phyloP scores from a whole-genome alignment of 345 rosid species.

The Eucalyptus fibrosa region DNA sequence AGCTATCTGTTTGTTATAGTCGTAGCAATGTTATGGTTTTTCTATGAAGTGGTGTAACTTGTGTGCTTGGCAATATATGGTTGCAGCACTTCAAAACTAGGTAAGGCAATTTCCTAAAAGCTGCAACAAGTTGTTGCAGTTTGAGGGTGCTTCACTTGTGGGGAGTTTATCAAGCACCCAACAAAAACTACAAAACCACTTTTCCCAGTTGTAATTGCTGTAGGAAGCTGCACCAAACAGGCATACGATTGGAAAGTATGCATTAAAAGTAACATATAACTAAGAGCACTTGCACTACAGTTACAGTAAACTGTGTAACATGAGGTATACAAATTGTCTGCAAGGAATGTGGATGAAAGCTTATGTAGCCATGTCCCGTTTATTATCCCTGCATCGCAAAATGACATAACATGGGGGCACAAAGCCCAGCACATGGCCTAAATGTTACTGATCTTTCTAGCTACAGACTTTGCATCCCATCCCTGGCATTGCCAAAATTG shows the following conservation, averaged over 20 bases:
- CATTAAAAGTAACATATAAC: background rate
- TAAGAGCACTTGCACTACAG: background rate
- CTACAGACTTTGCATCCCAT: background rate
- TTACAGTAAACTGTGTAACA: background rate
- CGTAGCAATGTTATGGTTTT: background rate
- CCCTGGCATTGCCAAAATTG: background rate
- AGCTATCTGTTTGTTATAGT: background rate
- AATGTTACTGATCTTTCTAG: background rate
- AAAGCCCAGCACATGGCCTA: background rate
- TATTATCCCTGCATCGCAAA: background rate
- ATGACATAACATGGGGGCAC: background rate
- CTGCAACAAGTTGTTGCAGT: background rate
- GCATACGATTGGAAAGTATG: background rate
- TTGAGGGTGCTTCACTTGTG: background rate
- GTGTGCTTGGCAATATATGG: background rate
- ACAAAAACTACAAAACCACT: background rate
- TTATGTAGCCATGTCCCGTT: background rate
- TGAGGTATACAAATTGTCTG: background rate
- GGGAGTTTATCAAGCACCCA: background rate
- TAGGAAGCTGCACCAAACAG: slow-evolving; percentile 1
- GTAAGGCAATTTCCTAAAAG: background rate
- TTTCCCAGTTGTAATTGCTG: background rate
- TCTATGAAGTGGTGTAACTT: background rate
- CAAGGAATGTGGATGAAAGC: background rate
- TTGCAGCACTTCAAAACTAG: background rate